Evolutionary conservation across 495 filamentous ascomycete species (phyloP).

Genomic region (Xylaria scruposa): DNA sequence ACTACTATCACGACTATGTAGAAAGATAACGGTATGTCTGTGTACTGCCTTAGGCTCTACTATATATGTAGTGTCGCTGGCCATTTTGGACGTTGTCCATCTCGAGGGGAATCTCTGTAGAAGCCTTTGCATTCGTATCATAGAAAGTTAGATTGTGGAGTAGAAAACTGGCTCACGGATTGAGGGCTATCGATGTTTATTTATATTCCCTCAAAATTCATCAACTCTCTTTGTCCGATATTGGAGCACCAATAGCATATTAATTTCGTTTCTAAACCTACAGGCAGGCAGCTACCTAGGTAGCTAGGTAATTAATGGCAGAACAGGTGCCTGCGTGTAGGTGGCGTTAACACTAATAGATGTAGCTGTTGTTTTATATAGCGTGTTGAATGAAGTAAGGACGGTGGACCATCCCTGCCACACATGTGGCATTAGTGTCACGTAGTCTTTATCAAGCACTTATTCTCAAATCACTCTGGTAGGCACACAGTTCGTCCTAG

Average conservation of each 20-base stretch:
- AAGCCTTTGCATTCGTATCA: conserved; percentile 8
- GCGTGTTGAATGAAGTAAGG: no score
- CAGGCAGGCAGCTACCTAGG: no score
- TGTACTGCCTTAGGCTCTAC: conserved; percentile 37
- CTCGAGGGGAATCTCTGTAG: conserved; percentile 12
- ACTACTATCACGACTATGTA: conserved; percentile 60
- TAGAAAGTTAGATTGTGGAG: not conserved
- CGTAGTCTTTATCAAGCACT: not conserved
- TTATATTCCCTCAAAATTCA: no score
- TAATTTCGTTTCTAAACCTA: no score
- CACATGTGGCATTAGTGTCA: not conserved
- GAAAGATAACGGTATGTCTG: conserved; percentile 61
- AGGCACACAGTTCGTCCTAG: not conserved
- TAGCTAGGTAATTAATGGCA: no score
- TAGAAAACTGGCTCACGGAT: not conserved
- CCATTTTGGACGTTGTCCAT: conserved; percentile 21
- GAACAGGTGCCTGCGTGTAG: no score
- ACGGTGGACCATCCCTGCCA: not conserved
- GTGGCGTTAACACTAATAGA: no score
- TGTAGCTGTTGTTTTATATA: no score
- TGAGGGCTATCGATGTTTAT: no score
- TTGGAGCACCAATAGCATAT: no score
- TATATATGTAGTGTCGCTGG: conserved; percentile 17
- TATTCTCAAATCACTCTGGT: no score
- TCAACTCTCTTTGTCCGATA: no score